Evolutionary conservation across 2,329 filamentous ascomycete species (phyloP), one percentile per base, ranked within the genome.

Genomic region (Myriosclerotinia curreyana): DNA sequence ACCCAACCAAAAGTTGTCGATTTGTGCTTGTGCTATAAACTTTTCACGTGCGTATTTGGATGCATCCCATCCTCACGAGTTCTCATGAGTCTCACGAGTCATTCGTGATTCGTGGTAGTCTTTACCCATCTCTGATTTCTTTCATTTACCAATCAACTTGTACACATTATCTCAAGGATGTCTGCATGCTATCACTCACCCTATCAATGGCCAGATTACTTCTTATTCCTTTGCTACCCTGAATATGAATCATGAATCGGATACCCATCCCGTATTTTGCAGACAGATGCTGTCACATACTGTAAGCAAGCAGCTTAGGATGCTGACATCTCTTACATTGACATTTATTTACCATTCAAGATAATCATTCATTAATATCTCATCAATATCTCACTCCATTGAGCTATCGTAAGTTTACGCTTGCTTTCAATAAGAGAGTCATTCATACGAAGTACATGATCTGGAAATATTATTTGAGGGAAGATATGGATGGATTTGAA

Each of bases 81-180:
- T n/a, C n/a, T n/a, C n/a, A n/a, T n/a, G n/a, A n/a, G n/a, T 15
- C 53, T 55, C 5, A 44, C 38, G 38, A 55, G 53, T n/a, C 38
- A 55, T 31, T 31, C 28, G 28, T 31, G 38, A 55, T 31, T 31
- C 28, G 28, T 31, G 38, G 22, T 55, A 44, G 53, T 44, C 53
- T 55, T n/a, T n/a, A 31, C 20, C 25, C 53, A 44, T 12, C 28
- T 31, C 28, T 20, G 15, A 44, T 12, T 28, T 28, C 38, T 17
- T 42, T 44, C n/a, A 22, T 31, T 9, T 55, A 44, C 22, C 38
- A 44, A 22, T 42, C 25, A 22, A 44, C 9, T 8, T 11, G 14
- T 20, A 31, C 28, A 31, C 25, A 22, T 46, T 38, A n/a, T 22
- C 25, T 7, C 28, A n/a, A 56, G 40, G 54, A 31, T 56, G 31